phyloP scores from a whole-genome alignment of 2,329 filamentous ascomycete genomes.

The Hypoxylon sp. region DNA sequence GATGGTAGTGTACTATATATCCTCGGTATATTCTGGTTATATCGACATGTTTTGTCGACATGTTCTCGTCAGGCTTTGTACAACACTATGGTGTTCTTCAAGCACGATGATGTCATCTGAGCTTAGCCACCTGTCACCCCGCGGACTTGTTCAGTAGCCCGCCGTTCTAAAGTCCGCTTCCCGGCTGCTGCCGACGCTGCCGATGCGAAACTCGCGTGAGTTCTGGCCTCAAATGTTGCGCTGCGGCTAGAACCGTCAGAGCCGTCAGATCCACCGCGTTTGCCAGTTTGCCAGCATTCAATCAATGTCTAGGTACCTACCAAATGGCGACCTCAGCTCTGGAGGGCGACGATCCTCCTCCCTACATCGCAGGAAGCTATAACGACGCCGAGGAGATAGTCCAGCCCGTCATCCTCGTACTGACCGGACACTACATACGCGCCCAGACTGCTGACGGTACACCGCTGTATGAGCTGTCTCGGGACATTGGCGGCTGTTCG shows the following conservation, averaged over 20 bases:
- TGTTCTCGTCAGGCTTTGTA: background rate
- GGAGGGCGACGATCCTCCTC: slow-evolving; percentile 30
- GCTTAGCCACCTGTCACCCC: background rate
- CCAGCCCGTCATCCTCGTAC: slow-evolving; percentile 46
- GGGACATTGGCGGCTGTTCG: slow-evolving; percentile 40
- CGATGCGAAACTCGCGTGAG: slow-evolving; percentile 20
- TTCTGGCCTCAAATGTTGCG: slow-evolving; percentile 15
- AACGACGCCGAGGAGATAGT: slow-evolving; percentile 39
- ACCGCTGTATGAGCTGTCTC: slow-evolving; percentile 47
- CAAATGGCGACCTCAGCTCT: slow-evolving; percentile 16
- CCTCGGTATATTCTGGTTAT: too few species aligned
- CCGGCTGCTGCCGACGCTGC: background rate
- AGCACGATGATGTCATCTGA: background rate
- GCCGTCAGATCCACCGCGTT: slow-evolving; percentile 4
- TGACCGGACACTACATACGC: slow-evolving; percentile 44
- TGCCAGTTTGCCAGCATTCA: too few species aligned
- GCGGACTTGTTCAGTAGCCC: slow-evolving; percentile 6
- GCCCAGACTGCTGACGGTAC: slow-evolving; percentile 41
- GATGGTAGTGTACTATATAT: too few species aligned
- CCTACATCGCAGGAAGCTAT: slow-evolving; percentile 24
- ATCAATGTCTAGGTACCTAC: background rate
- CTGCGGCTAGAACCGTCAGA: background rate
- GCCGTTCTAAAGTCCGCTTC: slow-evolving; percentile 8
- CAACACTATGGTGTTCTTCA: background rate
- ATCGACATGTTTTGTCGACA: too few species aligned